phyloP scores from a whole-genome alignment of 495 filamentous ascomycete species.

The Penicillium steckii region DNA sequence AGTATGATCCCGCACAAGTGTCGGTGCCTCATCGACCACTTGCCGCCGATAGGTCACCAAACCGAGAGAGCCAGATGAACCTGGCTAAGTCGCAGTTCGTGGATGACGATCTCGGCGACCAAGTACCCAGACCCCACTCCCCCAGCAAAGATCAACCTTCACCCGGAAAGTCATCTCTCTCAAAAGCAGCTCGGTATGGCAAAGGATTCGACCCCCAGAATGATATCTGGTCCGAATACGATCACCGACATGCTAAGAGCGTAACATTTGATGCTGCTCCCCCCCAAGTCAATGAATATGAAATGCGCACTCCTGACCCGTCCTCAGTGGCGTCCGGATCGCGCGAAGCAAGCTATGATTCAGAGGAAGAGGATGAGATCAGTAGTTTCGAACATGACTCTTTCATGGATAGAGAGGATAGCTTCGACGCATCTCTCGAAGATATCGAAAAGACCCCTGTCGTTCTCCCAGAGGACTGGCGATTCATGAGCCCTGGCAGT shows the following conservation, averaged over 20 bases:
- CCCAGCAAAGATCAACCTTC: slow-evolving; percentile 74
- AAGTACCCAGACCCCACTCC: slow-evolving; percentile 50
- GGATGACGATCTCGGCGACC: slow-evolving; percentile 27
- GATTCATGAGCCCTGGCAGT: slow-evolving; percentile 66
- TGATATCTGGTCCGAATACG: slow-evolving; percentile 62
- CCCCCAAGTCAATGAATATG: slow-evolving; percentile 93
- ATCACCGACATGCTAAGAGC: slow-evolving; percentile 85
- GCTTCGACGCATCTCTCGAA: slow-evolving; percentile 90
- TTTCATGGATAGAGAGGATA: slow-evolving; percentile 73
- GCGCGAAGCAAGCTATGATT: slow-evolving; percentile 88
- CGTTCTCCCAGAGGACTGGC: slow-evolving; percentile 94
- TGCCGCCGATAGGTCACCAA: slow-evolving; percentile 57
- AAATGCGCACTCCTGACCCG: slow-evolving; percentile 92
- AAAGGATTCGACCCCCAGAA: slow-evolving; percentile 67
- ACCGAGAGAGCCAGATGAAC: slow-evolving; percentile 62
- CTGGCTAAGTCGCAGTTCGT: slow-evolving; percentile 36
- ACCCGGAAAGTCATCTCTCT: slow-evolving; percentile 83
- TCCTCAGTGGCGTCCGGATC: slow-evolving; percentile 87
- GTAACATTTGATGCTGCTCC: slow-evolving; percentile 95
- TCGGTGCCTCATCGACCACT: slow-evolving; percentile 76
- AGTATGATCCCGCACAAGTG: slow-evolving; percentile 81
- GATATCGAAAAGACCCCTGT: slow-evolving; percentile 97
- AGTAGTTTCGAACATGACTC: slow-evolving; percentile 69
- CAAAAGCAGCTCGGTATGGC: slow-evolving; percentile 67
- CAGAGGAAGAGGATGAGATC: slow-evolving; percentile 69